Evolutionary conservation across 345 rosid genomes (phyloP), one percentile per base, ranked within the genome.

Genomic region (Angophora floribunda): DNA sequence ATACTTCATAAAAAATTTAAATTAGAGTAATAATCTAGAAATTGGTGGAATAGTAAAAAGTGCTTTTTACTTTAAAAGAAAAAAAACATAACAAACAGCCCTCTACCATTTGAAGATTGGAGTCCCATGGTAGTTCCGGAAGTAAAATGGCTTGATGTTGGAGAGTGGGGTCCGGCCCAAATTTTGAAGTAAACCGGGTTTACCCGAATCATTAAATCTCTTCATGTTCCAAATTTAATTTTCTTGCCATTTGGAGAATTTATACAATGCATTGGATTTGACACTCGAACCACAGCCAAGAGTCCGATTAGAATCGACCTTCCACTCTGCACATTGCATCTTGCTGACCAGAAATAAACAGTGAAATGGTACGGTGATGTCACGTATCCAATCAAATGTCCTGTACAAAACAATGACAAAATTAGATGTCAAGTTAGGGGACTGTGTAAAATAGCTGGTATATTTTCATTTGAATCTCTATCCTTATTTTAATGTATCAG

Each of bases 211-310:
- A 67, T 67, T 30, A 67, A 30, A 67, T 55, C 5, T 17, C 47
- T 70, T 36, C 26, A 3, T 6, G 1, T 9, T 70, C 26, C 26
- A 70, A 36, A 70, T 17, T 19, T 70, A 6, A n/a, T n/a, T 63
- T 63, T 63, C 41, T 63, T 63, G 41, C 10, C 10, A 1, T 63
- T n/a, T 6, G 75, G 19, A n/a, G 32, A 63, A 63, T 32, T 63
- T 63, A 13, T 14, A 14, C 36, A 7, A 7, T 0, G 5, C 10
- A 0, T 63, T n/a, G 41, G 19, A 63, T 63, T 14, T 13, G 10
- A 63, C 14, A n/a, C 75, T 63, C 75, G 4, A 63, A 63, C n/a
- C 30, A 63, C 41, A n/a, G 14, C n/a, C 75, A n/a, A 63, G 6
- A 75, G 28, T 2, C 7, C 0, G 7, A 41, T 1, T 41, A 41